These are phyloP conservation scores for Kazachstania taianensis DNA, from an alignment of 805 yeast genomes.

Conservation along the genomic window DNA sequence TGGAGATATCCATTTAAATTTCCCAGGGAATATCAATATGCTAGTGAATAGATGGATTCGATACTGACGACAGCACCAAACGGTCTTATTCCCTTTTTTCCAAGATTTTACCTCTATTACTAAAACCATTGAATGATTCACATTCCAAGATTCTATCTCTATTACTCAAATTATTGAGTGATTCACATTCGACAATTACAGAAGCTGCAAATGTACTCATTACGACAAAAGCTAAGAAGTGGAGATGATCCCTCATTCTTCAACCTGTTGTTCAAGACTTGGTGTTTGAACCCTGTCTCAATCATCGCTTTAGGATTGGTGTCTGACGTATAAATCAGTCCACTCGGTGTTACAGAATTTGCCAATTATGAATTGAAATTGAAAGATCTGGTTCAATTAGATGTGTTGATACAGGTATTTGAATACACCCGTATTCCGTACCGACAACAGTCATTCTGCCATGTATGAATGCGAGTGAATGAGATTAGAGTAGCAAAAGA, in stretches of 20 bases:
- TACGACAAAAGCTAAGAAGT: conserved; percentile 59
- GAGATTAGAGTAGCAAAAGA: too few species aligned
- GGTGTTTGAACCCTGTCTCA: conserved; percentile 90
- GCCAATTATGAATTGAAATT: conserved; percentile 70
- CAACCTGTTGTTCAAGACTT: conserved; percentile 67
- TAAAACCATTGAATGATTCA: conserved; percentile 51
- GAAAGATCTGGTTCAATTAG: conserved; percentile 74
- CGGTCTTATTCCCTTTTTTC: conserved; percentile 69
- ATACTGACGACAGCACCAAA: conserved; percentile 60
- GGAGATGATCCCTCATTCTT: conserved; percentile 68
- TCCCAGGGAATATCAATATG: conserved; percentile 69
- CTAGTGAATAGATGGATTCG: conserved; percentile 74
- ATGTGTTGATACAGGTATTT: conserved; percentile 75
- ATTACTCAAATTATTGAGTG: conserved; percentile 53
- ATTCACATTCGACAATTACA: conserved; percentile 39
- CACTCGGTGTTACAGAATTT: conserved; percentile 71
- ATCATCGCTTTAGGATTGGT: conserved; percentile 75
- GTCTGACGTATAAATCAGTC: conserved; percentile 83
- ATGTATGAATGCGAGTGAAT: too few species aligned
- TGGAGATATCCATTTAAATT: conserved; percentile 73
- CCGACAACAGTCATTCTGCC: too few species aligned
- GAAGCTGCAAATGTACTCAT: conserved; percentile 47
- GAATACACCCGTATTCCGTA: too few species aligned
- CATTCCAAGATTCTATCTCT: conserved; percentile 58
- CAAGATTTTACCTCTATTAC: conserved; percentile 56